Evolutionary conservation across 2,329 filamentous ascomycete species (phyloP).

Genomic region (Ascochyta rabiei): DNA sequence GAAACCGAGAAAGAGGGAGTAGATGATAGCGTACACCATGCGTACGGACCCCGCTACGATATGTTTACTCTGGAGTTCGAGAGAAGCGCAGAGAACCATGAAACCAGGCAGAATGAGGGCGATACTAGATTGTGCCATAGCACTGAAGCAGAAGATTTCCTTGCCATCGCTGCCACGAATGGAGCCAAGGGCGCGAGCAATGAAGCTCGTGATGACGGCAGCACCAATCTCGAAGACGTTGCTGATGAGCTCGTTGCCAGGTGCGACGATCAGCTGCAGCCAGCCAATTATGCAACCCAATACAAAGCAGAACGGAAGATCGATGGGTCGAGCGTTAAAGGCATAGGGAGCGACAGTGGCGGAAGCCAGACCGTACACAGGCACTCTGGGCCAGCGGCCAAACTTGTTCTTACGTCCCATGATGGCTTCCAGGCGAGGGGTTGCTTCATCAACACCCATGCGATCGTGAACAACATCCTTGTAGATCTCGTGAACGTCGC

Average conservation of each 20-base stretch:
- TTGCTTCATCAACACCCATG: conserved; percentile 74
- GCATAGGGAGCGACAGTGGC: conserved; percentile 79
- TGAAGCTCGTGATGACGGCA: conserved; percentile 57
- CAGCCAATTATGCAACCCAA: conserved; percentile 76
- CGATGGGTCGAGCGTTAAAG: conserved; percentile 76
- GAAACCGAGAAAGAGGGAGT: conserved; percentile 59
- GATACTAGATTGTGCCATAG: conserved; percentile 57
- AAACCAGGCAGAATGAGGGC: conserved; percentile 59
- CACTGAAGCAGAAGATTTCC: conserved; percentile 57
- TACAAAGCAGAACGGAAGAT: conserved; percentile 77
- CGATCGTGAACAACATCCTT: conserved; percentile 81
- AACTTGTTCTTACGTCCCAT: conserved; percentile 63
- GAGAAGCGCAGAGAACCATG: conserved; percentile 56
- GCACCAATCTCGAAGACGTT: conserved; percentile 59
- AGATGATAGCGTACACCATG: conserved; percentile 61
- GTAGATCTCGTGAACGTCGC: conserved; percentile 77
- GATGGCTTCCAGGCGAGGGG: conserved; percentile 66
- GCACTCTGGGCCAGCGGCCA: conserved; percentile 56
- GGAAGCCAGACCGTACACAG: conserved; percentile 77
- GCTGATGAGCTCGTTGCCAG: conserved; percentile 72
- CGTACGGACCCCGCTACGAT: conserved; percentile 59
- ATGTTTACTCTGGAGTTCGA: conserved; percentile 56
- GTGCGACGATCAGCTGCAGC: conserved; percentile 75
- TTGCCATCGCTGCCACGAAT: conserved; percentile 48
- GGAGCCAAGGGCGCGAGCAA: conserved; percentile 57